Evolutionary conservation across 2,329 filamentous ascomycete species (phyloP).

Genomic region (Trichoderma sp.): DNA sequence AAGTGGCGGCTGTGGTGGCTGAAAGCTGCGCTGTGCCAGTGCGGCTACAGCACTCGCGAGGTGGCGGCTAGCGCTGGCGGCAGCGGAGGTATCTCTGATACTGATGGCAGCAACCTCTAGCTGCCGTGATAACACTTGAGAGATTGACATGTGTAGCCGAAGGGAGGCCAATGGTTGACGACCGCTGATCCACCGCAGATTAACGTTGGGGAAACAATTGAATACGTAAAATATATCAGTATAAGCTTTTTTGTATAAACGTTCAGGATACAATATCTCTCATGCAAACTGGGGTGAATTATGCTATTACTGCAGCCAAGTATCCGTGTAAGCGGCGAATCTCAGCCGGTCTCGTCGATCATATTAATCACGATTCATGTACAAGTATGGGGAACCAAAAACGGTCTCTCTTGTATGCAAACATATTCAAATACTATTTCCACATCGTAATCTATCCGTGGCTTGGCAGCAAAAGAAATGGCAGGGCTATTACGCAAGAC

Average conservation of each 20-base stretch:
- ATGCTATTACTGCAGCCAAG: not conserved
- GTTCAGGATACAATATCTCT: not conserved
- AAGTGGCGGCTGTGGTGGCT: constrained; percentile 11
- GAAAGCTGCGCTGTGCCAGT: constrained; percentile 1
- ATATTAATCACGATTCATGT: not conserved
- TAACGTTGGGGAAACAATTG: too few relatives aligned
- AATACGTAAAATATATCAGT: too few relatives aligned
- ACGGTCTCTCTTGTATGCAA: not conserved
- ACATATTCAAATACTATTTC: not conserved
- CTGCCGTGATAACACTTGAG: not conserved
- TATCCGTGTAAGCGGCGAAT: not conserved
- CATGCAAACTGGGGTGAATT: not conserved
- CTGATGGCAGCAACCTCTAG: not conserved
- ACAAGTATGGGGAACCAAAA: not conserved
- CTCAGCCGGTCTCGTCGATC: not conserved
- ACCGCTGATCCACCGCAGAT: not conserved
- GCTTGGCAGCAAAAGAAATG: not conserved
- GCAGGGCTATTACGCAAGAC: not conserved
- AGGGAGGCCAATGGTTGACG: not conserved
- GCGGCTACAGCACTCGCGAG: constrained; percentile 6
- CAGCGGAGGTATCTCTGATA: not conserved
- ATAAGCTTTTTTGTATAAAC: not conserved
- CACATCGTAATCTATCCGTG: not conserved
- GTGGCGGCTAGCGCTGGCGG: not conserved
- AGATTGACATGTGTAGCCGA: not conserved